phyloP scores from a whole-genome alignment of 805 yeast genomes.

The Pichia gijzeniarum region DNA sequence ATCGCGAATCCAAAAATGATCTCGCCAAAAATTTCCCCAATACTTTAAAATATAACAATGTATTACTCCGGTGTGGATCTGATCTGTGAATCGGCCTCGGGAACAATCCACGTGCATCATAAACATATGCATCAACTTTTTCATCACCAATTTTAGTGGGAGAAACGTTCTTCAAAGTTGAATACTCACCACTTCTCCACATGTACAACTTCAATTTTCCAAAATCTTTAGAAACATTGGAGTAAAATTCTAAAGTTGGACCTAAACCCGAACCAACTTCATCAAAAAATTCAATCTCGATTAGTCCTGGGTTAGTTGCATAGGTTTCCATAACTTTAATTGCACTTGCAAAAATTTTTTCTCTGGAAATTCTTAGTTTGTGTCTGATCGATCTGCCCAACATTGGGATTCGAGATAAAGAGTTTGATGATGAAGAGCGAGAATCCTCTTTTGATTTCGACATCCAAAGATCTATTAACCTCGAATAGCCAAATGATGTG shows the following conservation, averaged over 20 bases:
- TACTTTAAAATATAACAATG: constrained; percentile 49
- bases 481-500: constrained; percentile 85
- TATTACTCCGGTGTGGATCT: constrained; percentile 34
- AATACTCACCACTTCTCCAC: constrained; percentile 53
- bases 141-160: constrained; percentile 4
- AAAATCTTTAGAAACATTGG: constrained; percentile 73
- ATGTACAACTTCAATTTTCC: constrained; percentile 46
- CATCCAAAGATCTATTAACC: constrained; percentile 74
- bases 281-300: constrained; percentile 82
- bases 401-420: constrained; percentile 29
- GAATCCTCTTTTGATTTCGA: constrained; percentile 34
- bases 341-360: constrained; percentile 66
- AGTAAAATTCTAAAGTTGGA: constrained; percentile 90
- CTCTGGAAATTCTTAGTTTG: constrained; percentile 72
- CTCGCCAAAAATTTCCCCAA: constrained; percentile 85
- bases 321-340: constrained; percentile 68
- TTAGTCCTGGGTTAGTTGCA: constrained; percentile 70
- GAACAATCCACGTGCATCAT: constrained; percentile 51
- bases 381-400: constrained; percentile 74
- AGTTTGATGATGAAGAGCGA: constrained; percentile 17
- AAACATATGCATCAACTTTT: constrained; percentile 31
- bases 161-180: not conserved
- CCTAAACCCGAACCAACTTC: constrained; percentile 97
- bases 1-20: constrained; percentile 79
- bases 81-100: constrained; percentile 51